Evolutionary conservation across 441 rosid species (phyloP).

Genomic region (Pelargonium fulgidum): DNA sequence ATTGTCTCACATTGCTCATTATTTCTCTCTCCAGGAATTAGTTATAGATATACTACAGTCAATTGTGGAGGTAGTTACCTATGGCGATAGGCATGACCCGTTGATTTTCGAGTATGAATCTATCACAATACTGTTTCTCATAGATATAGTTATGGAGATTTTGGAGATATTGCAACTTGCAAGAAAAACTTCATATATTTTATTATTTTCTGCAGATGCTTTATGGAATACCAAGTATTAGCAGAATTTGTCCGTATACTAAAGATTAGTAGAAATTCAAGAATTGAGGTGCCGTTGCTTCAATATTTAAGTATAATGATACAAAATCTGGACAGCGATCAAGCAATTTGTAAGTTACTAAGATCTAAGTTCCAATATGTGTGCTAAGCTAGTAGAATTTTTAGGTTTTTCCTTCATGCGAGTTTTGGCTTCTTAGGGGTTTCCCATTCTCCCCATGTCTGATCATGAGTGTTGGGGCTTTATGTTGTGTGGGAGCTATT

Average conservation of each 20-base stretch:
- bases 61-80: constrained; percentile 63
- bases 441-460: constrained; percentile 7
- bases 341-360: constrained; percentile 50
- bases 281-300: constrained; percentile 54
- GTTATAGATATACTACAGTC: constrained; percentile 58
- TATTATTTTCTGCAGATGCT: constrained; percentile 36
- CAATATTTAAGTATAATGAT: constrained; percentile 71
- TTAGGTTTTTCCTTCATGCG: constrained; percentile 9
- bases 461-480: constrained; percentile 3
- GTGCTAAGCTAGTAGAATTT: constrained; percentile 17
- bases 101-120: constrained; percentile 51
- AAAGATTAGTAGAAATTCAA: constrained; percentile 40
- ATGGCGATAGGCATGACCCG: constrained; percentile 62
- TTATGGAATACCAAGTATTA: constrained; percentile 68
- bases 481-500: not conserved
- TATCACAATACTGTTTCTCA: constrained; percentile 2
- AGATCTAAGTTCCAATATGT: constrained; percentile 21
- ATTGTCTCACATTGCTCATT: constrained; percentile 12
- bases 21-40: constrained; percentile 35
- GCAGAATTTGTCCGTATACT: constrained; percentile 59
- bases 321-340: constrained; percentile 62
- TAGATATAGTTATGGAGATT: constrained; percentile 5
- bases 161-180: constrained; percentile 4
- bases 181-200: not conserved
- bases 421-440: not conserved